These are phyloP conservation scores for Fraxinus anomala DNA, from an alignment of 257 asterid genomes.

Conservation along the genomic window DNA sequence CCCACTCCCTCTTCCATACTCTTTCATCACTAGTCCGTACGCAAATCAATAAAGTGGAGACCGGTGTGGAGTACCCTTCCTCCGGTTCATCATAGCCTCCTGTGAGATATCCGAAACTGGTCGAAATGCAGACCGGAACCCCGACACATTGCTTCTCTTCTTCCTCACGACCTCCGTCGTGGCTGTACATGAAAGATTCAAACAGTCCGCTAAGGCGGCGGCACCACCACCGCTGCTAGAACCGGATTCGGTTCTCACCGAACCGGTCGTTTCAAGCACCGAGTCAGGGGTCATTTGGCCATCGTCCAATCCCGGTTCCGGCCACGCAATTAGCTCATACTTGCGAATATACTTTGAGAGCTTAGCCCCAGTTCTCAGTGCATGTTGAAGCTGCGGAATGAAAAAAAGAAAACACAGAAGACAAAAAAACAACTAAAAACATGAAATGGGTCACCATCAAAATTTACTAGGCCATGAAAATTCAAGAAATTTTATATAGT, in stretches of 20 bases:
- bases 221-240: slow-evolving; percentile 43
- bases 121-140: slow-evolving; percentile 17
- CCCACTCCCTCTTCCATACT: slow-evolving; percentile 16
- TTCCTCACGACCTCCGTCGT: slow-evolving; percentile 43
- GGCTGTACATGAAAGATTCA: slow-evolving; percentile 37
- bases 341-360: slow-evolving; percentile 40
- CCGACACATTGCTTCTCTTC: slow-evolving; percentile 33
- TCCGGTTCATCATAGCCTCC: slow-evolving; percentile 34
- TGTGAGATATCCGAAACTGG: slow-evolving; percentile 29
- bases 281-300: slow-evolving; percentile 72
- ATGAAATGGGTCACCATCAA: slow-evolving; percentile 24
- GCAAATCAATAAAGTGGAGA: slow-evolving; percentile 42
- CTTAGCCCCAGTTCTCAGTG: slow-evolving; percentile 38
- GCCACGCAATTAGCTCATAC: slow-evolving; percentile 41
- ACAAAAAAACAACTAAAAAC: slow-evolving; percentile 2
- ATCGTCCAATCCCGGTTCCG: slow-evolving; percentile 61
- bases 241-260: slow-evolving; percentile 56
- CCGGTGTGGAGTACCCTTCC: slow-evolving; percentile 52
- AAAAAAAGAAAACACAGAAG: slow-evolving; percentile 16
- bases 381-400: slow-evolving; percentile 50
- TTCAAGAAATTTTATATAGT: slow-evolving; percentile 2
- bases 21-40: slow-evolving; percentile 20
- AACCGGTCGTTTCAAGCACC: slow-evolving; percentile 54
- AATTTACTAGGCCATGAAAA: background rate
- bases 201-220: slow-evolving; percentile 31